These are phyloP conservation scores for Holtermanniella nyarrowii DNA, from an alignment of 768 basidiomycete species.

Conservation along the genomic window DNA sequence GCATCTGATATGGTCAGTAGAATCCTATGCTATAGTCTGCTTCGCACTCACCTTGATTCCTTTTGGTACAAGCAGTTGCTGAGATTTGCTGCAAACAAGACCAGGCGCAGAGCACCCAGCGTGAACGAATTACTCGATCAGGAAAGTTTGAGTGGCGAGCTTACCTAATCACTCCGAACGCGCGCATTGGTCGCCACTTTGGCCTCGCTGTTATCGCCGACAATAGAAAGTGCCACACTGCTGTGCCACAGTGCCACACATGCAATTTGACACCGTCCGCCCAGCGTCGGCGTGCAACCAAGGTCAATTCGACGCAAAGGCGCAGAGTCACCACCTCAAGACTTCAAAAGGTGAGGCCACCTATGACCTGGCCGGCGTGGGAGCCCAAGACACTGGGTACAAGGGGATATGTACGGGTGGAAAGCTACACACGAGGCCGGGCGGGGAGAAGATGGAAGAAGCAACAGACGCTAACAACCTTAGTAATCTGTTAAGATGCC, in stretches of 20 bases:
- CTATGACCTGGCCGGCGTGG: neutral
- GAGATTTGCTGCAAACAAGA: no score
- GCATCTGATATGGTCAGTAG: no score
- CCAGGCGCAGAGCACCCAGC: no score
- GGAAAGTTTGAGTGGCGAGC: neutral
- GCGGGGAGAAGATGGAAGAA: no score
- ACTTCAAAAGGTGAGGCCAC: neutral
- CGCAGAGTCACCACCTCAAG: neutral
- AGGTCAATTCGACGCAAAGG: no score
- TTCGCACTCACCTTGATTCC: no score
- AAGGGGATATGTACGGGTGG: no score
- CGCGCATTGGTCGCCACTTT: no score
- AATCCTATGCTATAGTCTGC: no score
- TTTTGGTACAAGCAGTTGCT: no score
- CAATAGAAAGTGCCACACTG: neutral
- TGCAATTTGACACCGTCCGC: neutral
- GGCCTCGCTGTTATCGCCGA: neutral
- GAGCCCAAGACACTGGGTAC: neutral
- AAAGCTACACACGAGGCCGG: no score
- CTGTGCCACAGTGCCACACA: neutral
- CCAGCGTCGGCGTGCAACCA: no score
- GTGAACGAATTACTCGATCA: neutral
- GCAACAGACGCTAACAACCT: neutral
- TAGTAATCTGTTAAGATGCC: constrained; percentile 55
- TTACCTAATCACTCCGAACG: neutral